phyloP scores from a whole-genome alignment of 169 alveolate genomes.

The Fabrea salina region DNA sequence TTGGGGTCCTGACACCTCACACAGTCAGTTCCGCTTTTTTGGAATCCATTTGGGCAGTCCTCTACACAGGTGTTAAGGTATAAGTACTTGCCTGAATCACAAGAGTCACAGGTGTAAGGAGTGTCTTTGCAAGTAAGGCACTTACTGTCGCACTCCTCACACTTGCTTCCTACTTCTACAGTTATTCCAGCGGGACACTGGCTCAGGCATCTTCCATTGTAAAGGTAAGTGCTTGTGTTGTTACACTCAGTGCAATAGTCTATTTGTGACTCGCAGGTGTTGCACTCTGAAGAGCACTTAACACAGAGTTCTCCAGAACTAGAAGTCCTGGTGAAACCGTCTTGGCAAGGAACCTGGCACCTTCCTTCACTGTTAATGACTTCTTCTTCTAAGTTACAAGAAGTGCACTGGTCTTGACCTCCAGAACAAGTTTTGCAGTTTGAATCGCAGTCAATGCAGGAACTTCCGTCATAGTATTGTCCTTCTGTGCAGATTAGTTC shows the following conservation, averaged over 20 bases:
- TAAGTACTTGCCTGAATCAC: conserved; percentile 15
- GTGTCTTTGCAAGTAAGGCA: neutral
- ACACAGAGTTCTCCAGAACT: conserved; percentile 9
- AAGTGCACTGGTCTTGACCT: neutral
- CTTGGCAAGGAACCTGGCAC: conserved; percentile 14
- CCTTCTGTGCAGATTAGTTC: neutral
- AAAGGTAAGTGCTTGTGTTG: neutral
- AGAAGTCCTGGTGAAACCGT: neutral
- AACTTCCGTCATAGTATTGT: neutral
- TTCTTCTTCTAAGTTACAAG: neutral
- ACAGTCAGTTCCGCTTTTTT: neutral
- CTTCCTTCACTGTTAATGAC: neutral
- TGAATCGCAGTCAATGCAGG: neutral
- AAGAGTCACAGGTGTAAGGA: neutral
- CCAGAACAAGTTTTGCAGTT: neutral
- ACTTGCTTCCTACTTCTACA: neutral
- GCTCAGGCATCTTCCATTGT: neutral
- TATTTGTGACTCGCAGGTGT: neutral
- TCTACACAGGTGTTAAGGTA: neutral
- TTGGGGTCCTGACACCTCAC: neutral
- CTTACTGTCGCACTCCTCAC: neutral
- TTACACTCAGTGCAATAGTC: conserved; percentile 16
- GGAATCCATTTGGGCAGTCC: conserved; percentile 12
- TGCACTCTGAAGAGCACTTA: neutral
- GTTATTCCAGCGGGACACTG: conserved; percentile 20